Evolutionary conservation across 768 basidiomycete genomes (phyloP).

Genomic region (Tricholoma terreum): DNA sequence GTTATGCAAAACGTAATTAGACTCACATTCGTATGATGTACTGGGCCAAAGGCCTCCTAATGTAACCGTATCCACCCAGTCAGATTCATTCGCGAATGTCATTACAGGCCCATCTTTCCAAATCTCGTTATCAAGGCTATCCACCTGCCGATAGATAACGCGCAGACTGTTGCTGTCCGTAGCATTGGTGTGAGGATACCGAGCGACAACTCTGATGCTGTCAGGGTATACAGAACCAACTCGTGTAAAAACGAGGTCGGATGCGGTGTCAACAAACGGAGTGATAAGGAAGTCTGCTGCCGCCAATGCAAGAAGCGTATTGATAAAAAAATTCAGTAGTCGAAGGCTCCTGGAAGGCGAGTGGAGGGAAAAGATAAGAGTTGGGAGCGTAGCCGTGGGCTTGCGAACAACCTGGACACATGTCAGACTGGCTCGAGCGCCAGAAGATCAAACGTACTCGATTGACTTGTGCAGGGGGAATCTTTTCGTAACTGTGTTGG

Average conservation of each 20-base stretch:
- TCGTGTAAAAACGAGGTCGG: conserved; percentile 59
- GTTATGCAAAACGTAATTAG: not conserved
- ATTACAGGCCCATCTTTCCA: conserved; percentile 60
- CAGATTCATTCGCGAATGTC: conserved; percentile 39
- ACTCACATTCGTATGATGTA: conserved; percentile 67
- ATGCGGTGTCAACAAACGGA: conserved; percentile 54
- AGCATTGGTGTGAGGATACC: conserved; percentile 46
- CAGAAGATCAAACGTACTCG: not conserved
- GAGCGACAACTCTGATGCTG: conserved; percentile 58
- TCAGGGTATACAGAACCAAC: conserved; percentile 69
- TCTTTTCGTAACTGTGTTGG: not conserved
- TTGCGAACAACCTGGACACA: not conserved
- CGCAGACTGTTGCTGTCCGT: conserved; percentile 32
- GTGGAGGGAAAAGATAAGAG: conserved; percentile 32
- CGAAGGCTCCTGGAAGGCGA: conserved; percentile 29
- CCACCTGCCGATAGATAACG: conserved; percentile 45
- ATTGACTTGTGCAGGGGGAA: not conserved
- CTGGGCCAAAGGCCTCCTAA: conserved; percentile 63
- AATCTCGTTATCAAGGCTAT: conserved; percentile 20
- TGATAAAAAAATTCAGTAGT: conserved; percentile 28
- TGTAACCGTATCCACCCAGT: conserved; percentile 58
- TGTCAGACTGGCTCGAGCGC: not conserved
- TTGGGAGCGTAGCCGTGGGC: conserved; percentile 2
- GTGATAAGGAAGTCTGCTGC: conserved; percentile 49
- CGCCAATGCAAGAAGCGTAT: conserved; percentile 31